Percentiles rank a stretch among this genome's conserved stretches.
Evolutionary conservation across 2,329 filamentous ascomycete genomes (phyloP).

Genomic region (Aspergillus fischeri): DNA sequence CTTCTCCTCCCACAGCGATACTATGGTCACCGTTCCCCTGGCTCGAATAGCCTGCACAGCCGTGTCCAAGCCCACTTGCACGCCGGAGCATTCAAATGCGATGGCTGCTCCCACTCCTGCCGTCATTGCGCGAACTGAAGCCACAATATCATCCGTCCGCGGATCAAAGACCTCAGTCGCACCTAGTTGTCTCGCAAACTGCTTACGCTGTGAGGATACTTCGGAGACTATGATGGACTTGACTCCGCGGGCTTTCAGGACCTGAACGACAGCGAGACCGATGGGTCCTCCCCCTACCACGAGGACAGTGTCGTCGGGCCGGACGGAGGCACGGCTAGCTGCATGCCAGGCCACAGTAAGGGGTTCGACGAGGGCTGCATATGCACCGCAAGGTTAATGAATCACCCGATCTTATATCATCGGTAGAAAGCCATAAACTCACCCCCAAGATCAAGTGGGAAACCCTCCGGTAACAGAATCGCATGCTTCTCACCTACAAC

Average conservation of each 20-base stretch:
- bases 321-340: conserved; percentile 47
- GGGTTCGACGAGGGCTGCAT: conserved; percentile 56
- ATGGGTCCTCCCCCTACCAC: conserved; percentile 61
- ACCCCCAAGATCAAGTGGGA: conserved; percentile 22
- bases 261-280: conserved; percentile 57
- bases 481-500: conserved; percentile 19
- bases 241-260: conserved; percentile 50
- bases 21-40: conserved; percentile 56
- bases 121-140: conserved; percentile 45
- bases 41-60: conserved; percentile 49
- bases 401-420: neutral
- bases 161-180: conserved; percentile 54
- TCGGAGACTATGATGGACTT: conserved; percentile 57
- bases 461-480: conserved; percentile 18
- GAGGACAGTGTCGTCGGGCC: conserved; percentile 45
- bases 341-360: conserved; percentile 63
- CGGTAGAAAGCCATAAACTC: conserved; percentile 1
- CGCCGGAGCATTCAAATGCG: conserved; percentile 60
- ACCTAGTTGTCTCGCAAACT: conserved; percentile 53
- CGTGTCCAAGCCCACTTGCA: conserved; percentile 46
- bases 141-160: conserved; percentile 43
- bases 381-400: neutral
- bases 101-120: conserved; percentile 49
- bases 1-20: conserved; percentile 59
- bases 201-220: conserved; percentile 47